Percentiles rank a stretch among this genome's conserved stretches.
These are phyloP conservation scores for Suillus tomentosus DNA, from an alignment of 768 basidiomycete species.

Conservation along the genomic window DNA sequence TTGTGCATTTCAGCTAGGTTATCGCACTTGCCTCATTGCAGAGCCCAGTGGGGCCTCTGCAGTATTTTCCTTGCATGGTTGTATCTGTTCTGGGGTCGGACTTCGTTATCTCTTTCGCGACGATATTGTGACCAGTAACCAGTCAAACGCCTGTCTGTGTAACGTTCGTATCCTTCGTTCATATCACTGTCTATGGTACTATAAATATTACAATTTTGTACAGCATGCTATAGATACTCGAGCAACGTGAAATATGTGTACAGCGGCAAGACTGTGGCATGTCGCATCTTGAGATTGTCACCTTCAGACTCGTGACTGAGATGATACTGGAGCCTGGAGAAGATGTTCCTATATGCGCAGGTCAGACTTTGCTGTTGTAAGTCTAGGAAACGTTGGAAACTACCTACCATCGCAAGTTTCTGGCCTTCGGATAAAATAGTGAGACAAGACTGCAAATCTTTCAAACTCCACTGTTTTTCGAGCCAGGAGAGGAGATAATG, in stretches of 20 bases:
- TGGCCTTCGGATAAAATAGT: not conserved
- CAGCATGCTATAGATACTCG: not conserved
- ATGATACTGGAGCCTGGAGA: not conserved
- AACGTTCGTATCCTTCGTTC: constrained; percentile 12
- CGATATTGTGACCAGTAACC: constrained; percentile 13
- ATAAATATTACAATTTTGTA: constrained; percentile 18
- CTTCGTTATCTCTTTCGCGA: constrained; percentile 16
- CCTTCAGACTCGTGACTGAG: not conserved
- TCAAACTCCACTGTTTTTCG: constrained; percentile 1
- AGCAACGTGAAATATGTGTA: not conserved
- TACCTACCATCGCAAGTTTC: not conserved
- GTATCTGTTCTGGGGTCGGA: constrained; percentile 14
- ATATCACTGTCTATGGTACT: too few species aligned
- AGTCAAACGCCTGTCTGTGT: constrained; percentile 15
- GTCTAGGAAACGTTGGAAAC: not conserved
- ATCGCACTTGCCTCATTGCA: constrained; percentile 16
- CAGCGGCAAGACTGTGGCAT: not conserved
- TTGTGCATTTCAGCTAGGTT: constrained; percentile 16
- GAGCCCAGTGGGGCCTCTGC: constrained; percentile 16
- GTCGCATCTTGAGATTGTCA: not conserved
- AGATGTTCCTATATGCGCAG: not conserved
- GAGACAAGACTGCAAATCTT: not conserved
- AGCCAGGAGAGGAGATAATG: not conserved
- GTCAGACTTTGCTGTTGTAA: not conserved
- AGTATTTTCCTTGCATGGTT: constrained; percentile 9